Percentiles rank a stretch among this genome's conserved stretches.
Evolutionary conservation across 495 filamentous ascomycete genomes (phyloP).

Genomic region (Lophium mytilinum): DNA sequence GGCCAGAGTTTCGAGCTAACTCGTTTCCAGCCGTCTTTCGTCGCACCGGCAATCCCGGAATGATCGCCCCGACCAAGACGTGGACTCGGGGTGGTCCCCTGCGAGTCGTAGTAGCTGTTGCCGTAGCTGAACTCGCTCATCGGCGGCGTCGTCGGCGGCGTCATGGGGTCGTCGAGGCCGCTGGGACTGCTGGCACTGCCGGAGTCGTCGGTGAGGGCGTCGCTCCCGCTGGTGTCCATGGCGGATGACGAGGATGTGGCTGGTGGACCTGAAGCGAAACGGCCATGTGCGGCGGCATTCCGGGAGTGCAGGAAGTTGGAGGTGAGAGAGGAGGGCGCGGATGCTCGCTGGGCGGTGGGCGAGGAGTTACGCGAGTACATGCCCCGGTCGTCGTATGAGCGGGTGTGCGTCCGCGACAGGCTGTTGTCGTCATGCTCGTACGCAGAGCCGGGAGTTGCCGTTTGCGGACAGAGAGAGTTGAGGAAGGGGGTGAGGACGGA

Average conservation of each 20-base stretch:
- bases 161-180: constrained; percentile 28
- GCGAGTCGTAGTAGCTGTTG: constrained; percentile 20
- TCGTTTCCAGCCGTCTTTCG: constrained; percentile 23
- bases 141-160: constrained; percentile 34
- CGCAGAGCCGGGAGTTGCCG: constrained; percentile 12
- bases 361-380: constrained; percentile 2
- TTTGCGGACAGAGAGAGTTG: constrained; percentile 41
- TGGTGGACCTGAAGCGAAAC: constrained; percentile 22
- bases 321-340: constrained; percentile 28
- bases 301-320: constrained; percentile 24
- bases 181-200: constrained; percentile 27
- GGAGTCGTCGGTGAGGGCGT: constrained; percentile 30
- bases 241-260: constrained; percentile 12
- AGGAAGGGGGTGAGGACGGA: constrained; percentile 81
- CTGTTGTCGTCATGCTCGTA: constrained; percentile 20
- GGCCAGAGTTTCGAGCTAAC: constrained; percentile 26
- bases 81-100: constrained; percentile 24
- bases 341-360: constrained; percentile 20
- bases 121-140: constrained; percentile 24
- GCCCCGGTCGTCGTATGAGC: constrained; percentile 26
- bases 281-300: constrained; percentile 16
- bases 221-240: constrained; percentile 18
- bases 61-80: constrained; percentile 20
- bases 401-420: constrained; percentile 13
- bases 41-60: constrained; percentile 15